Percentiles rank a stretch among this genome's conserved stretches.
These are phyloP conservation scores for Verticillium longisporum DNA, from an alignment of 2,329 filamentous ascomycete species.

Conservation along the genomic window DNA sequence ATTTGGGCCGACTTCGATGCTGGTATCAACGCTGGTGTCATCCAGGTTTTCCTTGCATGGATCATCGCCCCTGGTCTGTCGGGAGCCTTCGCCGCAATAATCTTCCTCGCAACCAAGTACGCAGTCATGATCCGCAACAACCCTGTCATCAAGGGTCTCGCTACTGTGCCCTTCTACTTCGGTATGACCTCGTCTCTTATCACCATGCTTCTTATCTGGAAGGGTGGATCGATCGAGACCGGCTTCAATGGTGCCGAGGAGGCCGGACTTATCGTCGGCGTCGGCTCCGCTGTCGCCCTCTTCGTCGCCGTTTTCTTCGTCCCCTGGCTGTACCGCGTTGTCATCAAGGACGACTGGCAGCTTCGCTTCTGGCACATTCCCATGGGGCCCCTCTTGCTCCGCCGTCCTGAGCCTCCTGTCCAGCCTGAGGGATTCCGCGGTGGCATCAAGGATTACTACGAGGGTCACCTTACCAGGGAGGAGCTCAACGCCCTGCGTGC, in stretches of 20 bases:
- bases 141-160: conserved; percentile 31
- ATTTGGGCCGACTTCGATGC: conserved; percentile 27
- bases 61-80: conserved; percentile 38
- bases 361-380: conserved; percentile 44
- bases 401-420: conserved; percentile 23
- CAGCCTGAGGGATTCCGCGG: conserved; percentile 26
- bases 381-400: conserved; percentile 39
- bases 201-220: conserved; percentile 13
- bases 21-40: conserved; percentile 26
- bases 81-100: conserved; percentile 32
- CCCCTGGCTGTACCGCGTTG: conserved; percentile 45
- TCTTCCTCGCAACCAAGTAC: conserved; percentile 35
- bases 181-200: conserved; percentile 37
- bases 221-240: conserved; percentile 11
- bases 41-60: conserved; percentile 39
- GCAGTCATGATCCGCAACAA: conserved; percentile 32
- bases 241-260: conserved; percentile 22
- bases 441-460: conserved; percentile 40
- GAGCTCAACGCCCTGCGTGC: conserved; percentile 31
- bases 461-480: conserved; percentile 39
- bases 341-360: conserved; percentile 50
- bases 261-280: conserved; percentile 40
- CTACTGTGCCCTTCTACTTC: conserved; percentile 49
- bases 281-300: conserved; percentile 35
- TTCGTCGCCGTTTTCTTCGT: conserved; percentile 41